These are phyloP conservation scores for Trypanosoma scelopori DNA, from an alignment of 208 protist genomes.

Conservation along the genomic window DNA sequence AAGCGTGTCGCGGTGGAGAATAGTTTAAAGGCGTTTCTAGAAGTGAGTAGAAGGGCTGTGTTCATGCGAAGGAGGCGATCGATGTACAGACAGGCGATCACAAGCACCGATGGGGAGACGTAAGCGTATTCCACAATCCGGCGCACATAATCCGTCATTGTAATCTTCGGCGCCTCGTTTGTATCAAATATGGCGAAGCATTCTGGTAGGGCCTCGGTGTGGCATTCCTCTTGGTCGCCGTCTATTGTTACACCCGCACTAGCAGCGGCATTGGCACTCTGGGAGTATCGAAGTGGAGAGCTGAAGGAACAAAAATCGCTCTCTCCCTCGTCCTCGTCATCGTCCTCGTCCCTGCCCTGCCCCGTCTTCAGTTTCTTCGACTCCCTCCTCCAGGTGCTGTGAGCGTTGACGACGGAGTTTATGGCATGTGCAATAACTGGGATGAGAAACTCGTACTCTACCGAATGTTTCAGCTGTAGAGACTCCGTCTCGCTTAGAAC, in stretches of 20 bases:
- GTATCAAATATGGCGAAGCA: conserved; percentile 43
- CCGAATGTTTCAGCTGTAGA: conserved; percentile 66
- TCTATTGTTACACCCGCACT: background rate
- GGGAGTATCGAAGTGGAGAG: too few species aligned
- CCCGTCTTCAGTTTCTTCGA: background rate
- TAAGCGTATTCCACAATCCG: conserved; percentile 71
- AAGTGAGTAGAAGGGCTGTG: conserved; percentile 37
- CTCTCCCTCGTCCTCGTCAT: background rate
- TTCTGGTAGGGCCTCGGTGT: conserved; percentile 12
- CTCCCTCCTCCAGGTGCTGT: conserved; percentile 33
- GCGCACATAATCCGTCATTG: conserved; percentile 57
- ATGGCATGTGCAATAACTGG: conserved; percentile 27
- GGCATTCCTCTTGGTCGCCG: background rate
- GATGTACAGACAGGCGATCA: conserved; percentile 67
- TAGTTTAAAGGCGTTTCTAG: conserved; percentile 65
- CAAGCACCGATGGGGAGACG: conserved; percentile 58
- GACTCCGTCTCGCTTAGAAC: conserved; percentile 64
- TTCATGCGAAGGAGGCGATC: conserved; percentile 53
- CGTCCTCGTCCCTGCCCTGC: background rate
- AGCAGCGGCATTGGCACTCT: too few species aligned
- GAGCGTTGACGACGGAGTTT: conserved; percentile 44
- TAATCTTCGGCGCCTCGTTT: conserved; percentile 34
- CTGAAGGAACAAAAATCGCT: too few species aligned
- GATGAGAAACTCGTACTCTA: conserved; percentile 68
- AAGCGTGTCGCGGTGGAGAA: conserved; percentile 53